Conservation (phyloP, 164 flowering plant genomes). For the Paratinospora sagittata region DNA sequence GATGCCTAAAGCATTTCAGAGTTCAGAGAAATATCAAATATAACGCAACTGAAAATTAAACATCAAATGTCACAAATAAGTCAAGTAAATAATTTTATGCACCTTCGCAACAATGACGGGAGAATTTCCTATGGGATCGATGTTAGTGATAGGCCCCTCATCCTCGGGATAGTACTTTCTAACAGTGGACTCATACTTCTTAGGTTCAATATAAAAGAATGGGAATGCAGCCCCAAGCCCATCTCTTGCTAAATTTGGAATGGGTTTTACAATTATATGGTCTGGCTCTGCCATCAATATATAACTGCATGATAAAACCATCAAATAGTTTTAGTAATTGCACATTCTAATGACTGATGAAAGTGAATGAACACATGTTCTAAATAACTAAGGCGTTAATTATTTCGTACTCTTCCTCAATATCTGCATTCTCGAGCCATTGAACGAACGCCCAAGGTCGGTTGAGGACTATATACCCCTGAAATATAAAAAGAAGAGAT, state of each 20-base stretch:
- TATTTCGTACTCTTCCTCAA: constrained; percentile 80
- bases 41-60: background rate
- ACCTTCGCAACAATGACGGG: constrained; percentile 94
- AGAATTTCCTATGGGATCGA: constrained; percentile 96
- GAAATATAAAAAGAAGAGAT: constrained; percentile 14
- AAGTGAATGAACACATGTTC: constrained; percentile 4
- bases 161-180: constrained; percentile 82
- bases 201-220: constrained; percentile 95
- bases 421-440: constrained; percentile 90
- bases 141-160: constrained; percentile 79
- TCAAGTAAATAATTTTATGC: background rate
- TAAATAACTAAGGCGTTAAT: constrained; percentile 4
- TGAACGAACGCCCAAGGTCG: constrained; percentile 99
- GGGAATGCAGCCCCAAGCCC: constrained; percentile 94
- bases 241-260: constrained; percentile 78
- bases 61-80: background rate
- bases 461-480: constrained; percentile 98
- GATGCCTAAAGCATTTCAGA: constrained; percentile 46
- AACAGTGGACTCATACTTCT: constrained; percentile 65
- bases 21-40: constrained; percentile 8
- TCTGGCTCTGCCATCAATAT: constrained; percentile 98
- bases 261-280: constrained; percentile 92
- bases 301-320: constrained; percentile 45
- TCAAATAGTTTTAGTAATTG: background rate
- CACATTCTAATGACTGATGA: background rate